These are phyloP conservation scores for Hamigera avellanea DNA, from an alignment of 495 filamentous ascomycete species.

Conservation along the genomic window DNA sequence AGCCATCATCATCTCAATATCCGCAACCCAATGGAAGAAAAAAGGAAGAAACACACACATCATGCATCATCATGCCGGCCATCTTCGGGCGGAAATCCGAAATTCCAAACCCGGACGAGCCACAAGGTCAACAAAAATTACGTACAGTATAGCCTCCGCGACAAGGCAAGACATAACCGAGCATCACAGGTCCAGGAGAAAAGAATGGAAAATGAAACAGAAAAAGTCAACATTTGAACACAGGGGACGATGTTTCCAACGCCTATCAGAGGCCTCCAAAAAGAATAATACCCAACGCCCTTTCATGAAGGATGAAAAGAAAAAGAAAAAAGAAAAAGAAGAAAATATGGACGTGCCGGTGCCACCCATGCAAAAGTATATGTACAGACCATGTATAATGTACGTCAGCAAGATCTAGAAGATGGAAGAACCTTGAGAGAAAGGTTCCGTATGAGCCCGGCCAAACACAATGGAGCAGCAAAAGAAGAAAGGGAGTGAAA, in stretches of 20 bases:
- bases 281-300: no score
- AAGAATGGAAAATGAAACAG: background rate
- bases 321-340: constrained; percentile 4
- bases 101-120: no score
- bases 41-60: no score
- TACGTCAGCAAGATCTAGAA: constrained; percentile 16
- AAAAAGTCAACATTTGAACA: background rate
- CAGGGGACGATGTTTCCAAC: background rate
- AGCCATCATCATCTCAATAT: no score
- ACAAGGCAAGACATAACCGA: background rate
- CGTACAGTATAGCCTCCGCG: background rate
- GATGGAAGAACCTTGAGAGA: background rate
- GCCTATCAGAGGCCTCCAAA: background rate
- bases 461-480: background rate
- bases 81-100: no score
- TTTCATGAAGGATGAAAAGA: no score
- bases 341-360: constrained; percentile 2
- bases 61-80: no score
- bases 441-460: constrained; percentile 5
- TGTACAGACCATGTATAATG: constrained; percentile 19
- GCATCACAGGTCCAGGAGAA: background rate
- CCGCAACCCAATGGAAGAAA: no score
- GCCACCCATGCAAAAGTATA: constrained; percentile 11
- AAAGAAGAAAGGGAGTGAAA: constrained; percentile 3
- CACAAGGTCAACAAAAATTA: no score